Conservation (phyloP, 495 filamentous ascomycete genomes). For the Hypoxylon fragiforme region DNA sequence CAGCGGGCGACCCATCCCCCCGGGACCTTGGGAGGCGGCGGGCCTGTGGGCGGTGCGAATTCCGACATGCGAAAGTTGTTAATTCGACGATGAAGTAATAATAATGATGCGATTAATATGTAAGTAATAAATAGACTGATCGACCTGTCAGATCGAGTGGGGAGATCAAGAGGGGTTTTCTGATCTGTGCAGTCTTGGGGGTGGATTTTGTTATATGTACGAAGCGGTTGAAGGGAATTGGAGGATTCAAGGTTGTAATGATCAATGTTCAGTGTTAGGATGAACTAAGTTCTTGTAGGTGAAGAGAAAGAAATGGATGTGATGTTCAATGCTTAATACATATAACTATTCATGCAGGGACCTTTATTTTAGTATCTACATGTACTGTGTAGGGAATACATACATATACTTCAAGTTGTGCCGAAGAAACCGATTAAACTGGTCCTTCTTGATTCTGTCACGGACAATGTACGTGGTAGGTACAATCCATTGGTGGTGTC, state of each 20-base stretch:
- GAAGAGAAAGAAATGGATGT: constrained; percentile 1
- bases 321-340: too few relatives aligned
- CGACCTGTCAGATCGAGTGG: background rate
- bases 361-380: background rate
- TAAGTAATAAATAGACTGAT: background rate
- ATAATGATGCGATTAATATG: background rate
- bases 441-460: constrained; percentile 24
- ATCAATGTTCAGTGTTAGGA: too few relatives aligned
- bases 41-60: constrained; percentile 72
- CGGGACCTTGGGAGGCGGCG: constrained; percentile 84
- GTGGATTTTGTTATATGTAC: too few relatives aligned
- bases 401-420: too few relatives aligned
- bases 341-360: constrained; percentile 11
- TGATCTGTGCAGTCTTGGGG: too few relatives aligned
- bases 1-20: constrained; percentile 86
- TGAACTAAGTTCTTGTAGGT: too few relatives aligned
- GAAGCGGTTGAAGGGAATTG: too few relatives aligned
- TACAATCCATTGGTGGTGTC: too few relatives aligned
- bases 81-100: constrained; percentile 16
- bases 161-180: constrained; percentile 11
- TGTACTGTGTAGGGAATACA: too few relatives aligned
- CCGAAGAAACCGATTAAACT: background rate
- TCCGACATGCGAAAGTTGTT: constrained; percentile 53
- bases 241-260: too few relatives aligned
- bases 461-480: constrained; percentile 20